Conservation (phyloP, 768 basidiomycete genomes). For the Amanita rimosa region DNA sequence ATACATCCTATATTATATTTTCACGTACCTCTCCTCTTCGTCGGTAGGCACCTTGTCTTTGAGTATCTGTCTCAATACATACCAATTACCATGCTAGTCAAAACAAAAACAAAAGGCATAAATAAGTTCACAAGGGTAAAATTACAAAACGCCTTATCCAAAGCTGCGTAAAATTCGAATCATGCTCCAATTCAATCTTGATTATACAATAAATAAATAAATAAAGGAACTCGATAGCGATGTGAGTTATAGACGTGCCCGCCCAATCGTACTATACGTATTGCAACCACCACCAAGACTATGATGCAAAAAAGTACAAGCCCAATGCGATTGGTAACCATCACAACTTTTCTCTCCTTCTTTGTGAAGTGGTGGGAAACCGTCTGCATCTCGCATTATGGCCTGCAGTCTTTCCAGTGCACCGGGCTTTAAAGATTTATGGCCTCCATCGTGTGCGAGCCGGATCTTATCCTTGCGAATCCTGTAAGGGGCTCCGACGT, state of each 20-base stretch:
- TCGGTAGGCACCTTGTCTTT: too few species aligned
- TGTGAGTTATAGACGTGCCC: background rate
- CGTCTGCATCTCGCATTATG: background rate
- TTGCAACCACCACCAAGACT: background rate
- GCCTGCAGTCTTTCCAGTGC: background rate
- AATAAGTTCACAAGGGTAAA: too few species aligned
- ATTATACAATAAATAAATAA: background rate
- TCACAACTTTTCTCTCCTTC: background rate
- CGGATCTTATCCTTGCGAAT: background rate
- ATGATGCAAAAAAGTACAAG: background rate
- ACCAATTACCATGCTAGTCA: too few species aligned
- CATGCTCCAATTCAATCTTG: too few species aligned
- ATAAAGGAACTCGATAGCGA: background rate
- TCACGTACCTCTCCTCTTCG: too few species aligned
- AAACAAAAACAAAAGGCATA: too few species aligned
- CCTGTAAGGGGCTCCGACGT: background rate
- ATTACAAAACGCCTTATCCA: too few species aligned
- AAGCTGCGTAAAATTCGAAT: too few species aligned
- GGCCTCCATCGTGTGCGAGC: background rate
- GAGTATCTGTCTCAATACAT: too few species aligned
- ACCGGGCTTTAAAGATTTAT: background rate
- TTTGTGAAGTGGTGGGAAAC: background rate
- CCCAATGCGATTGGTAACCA: background rate
- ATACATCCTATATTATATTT: too few species aligned
- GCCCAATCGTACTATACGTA: background rate